Base-by-base conservation (phyloP, 1,139 yeast species). In the Groenewaldozyma auringiensis region DNA sequence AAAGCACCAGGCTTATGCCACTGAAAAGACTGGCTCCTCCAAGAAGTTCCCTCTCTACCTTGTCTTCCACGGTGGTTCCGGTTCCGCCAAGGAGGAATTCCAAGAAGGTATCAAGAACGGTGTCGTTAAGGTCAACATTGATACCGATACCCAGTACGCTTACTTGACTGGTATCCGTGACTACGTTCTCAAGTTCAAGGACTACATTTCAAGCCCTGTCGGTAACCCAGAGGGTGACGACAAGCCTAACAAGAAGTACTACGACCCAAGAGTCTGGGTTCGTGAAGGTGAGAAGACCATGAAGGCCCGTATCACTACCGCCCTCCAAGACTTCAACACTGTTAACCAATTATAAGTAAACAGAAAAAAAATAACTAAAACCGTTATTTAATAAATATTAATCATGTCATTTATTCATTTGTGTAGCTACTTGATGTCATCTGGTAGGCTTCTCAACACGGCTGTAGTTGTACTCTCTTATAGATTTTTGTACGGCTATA, bases 41-140 rank as follows among this genome's bases (percentile, higher is more conserved):
- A 67, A 71, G 57, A 68, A 72, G 59, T 76, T 78, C 71, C 98
- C 98, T 69, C 76, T 92, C 67, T 94, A 81, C 84, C 80, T 92
- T 64, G 99, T 92, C 58, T 92, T 92, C 96, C 99, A 92, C 79
- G 99, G 99, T 76, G 99, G 99, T 71, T 92, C 98, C 53, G 99
- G 98, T 71, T 94, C 98, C 46, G 65, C 94, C 58, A 94, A 84
- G 73, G 70, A 75, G 57, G 98, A 94, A 74, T 92, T 85, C 70
- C 84, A 85, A 74, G 80, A 81, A 60, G 98, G 89, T 67, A 92
- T 92, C 72, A 70, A 69, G 69, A 75, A 79, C 73, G 98, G 98
- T 78, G 97, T 89, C 61, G 96, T 89, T 67, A 92, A 92, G 84
- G 98, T 94, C 69, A 94, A 92, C 81, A 81, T 92, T 71, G 98